Conservation (phyloP, 2,329 filamentous ascomycete genomes). For the Gnomoniopsis sp. region DNA sequence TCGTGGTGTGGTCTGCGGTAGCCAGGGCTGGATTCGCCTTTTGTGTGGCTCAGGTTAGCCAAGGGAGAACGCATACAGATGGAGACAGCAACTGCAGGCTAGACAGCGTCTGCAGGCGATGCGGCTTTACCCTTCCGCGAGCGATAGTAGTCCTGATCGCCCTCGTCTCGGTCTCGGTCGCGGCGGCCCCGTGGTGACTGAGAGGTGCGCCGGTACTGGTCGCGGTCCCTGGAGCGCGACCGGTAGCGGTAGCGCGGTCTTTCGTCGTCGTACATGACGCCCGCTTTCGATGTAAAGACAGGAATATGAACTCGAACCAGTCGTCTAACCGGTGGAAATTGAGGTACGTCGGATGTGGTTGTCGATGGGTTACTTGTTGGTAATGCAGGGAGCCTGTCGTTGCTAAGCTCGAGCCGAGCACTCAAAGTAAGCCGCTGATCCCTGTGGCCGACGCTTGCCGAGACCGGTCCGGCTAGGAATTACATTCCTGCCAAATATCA, state of each 20-base stretch:
- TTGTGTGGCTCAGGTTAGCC: constrained; percentile 16
- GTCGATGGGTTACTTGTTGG: not conserved
- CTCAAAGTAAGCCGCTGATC: not conserved
- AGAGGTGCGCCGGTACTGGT: constrained; percentile 21
- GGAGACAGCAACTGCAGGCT: not conserved
- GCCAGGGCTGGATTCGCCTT: constrained; percentile 12
- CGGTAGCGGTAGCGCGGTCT: constrained; percentile 27
- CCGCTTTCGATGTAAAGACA: constrained; percentile 13
- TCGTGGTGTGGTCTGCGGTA: constrained; percentile 8
- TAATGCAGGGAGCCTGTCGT: not conserved
- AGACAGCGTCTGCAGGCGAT: constrained; percentile 11
- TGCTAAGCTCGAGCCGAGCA: not conserved
- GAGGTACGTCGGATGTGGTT: not conserved
- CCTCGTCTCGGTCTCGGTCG: constrained; percentile 21
- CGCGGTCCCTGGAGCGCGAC: constrained; percentile 28
- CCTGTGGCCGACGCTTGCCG: not conserved
- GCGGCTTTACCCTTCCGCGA: constrained; percentile 41
- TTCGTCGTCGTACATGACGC: constrained; percentile 43
- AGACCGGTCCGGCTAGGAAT: not conserved
- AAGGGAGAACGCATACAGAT: constrained; percentile 8
- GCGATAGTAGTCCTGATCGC: constrained; percentile 38
- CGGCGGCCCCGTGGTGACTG: constrained; percentile 19
- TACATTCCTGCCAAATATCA: no score
- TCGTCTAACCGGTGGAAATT: not conserved
- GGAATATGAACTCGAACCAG: not conserved